Percentiles rank a stretch among this genome's conserved stretches.
Evolutionary conservation across 345 rosid species (phyloP).

Genomic region (Lumnitzera littorea): DNA sequence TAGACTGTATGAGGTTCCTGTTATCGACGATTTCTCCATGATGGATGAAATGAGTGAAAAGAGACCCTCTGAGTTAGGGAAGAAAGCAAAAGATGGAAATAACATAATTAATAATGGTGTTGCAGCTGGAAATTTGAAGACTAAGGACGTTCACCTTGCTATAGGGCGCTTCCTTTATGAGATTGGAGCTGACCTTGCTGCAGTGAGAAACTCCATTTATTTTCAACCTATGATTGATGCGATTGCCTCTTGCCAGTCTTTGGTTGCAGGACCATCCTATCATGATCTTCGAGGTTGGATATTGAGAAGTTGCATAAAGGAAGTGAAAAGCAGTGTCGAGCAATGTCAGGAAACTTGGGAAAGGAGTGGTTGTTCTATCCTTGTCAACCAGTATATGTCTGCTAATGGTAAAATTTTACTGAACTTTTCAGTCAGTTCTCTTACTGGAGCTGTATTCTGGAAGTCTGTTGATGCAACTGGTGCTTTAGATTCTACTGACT

Average conservation of each 20-base stretch:
- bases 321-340: slow-evolving; percentile 43
- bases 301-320: slow-evolving; percentile 58
- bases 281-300: slow-evolving; percentile 64
- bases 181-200: slow-evolving; percentile 56
- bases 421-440: slow-evolving; percentile 45
- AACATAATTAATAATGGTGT: slow-evolving; percentile 20
- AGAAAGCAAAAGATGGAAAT: slow-evolving; percentile 14
- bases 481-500: slow-evolving; percentile 34
- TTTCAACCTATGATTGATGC: slow-evolving; percentile 53
- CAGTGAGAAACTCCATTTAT: slow-evolving; percentile 41
- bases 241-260: slow-evolving; percentile 39
- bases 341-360: slow-evolving; percentile 30
- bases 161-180: slow-evolving; percentile 55
- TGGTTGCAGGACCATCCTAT: slow-evolving; percentile 32
- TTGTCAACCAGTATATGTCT: slow-evolving; percentile 48
- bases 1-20: too few relatives aligned
- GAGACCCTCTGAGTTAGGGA: slow-evolving; percentile 22
- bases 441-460: slow-evolving; percentile 55
- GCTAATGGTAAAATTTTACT: slow-evolving; percentile 34
- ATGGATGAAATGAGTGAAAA: too few relatives aligned
- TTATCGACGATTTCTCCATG: too few relatives aligned
- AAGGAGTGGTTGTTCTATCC: slow-evolving; percentile 56
- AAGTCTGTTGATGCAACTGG: slow-evolving; percentile 56
- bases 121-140: slow-evolving; percentile 25
- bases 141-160: slow-evolving; percentile 34